Evolutionary conservation across 2,329 filamentous ascomycete species (phyloP).

Genomic region (Colletotrichum sp.): DNA sequence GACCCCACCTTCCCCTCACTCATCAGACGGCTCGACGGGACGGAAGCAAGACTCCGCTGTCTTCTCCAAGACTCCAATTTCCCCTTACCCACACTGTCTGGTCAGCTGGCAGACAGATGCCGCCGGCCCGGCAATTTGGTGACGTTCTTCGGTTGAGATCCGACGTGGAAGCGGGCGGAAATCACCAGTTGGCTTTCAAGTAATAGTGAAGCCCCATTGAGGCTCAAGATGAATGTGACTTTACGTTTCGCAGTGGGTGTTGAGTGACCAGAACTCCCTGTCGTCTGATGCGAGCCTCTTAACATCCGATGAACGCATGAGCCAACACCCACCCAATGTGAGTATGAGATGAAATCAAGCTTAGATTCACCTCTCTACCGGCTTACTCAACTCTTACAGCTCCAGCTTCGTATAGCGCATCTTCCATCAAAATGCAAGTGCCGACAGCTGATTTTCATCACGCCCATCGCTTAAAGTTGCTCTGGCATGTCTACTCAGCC

Average conservation of each 20-base stretch:
- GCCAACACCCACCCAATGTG: too few relatives aligned
- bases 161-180: fast-evolving
- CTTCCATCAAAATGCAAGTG: not conserved
- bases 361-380: not conserved
- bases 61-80: not conserved
- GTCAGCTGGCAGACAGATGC: not conserved
- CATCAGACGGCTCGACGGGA: slow-evolving; percentile 4
- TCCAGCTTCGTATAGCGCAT: not conserved
- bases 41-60: not conserved
- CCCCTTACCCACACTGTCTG: not conserved
- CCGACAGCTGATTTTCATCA: not conserved
- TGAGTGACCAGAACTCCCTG: not conserved
- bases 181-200: not conserved
- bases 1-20: slow-evolving; percentile 2
- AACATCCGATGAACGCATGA: not conserved
- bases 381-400: not conserved
- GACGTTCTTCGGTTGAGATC: not conserved
- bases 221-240: not conserved
- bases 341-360: not conserved
- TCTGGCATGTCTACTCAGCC: not conserved
- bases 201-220: not conserved
- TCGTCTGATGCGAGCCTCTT: not conserved
- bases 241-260: fast-evolving
- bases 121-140: not conserved
- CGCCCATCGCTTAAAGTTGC: not conserved